A percentile compares a stretch with the other conserved stretches of the same genome.
Evolutionary conservation across 805 yeast species (phyloP).

Genomic region (Cyberlindnera nakhonratchasimensis): DNA sequence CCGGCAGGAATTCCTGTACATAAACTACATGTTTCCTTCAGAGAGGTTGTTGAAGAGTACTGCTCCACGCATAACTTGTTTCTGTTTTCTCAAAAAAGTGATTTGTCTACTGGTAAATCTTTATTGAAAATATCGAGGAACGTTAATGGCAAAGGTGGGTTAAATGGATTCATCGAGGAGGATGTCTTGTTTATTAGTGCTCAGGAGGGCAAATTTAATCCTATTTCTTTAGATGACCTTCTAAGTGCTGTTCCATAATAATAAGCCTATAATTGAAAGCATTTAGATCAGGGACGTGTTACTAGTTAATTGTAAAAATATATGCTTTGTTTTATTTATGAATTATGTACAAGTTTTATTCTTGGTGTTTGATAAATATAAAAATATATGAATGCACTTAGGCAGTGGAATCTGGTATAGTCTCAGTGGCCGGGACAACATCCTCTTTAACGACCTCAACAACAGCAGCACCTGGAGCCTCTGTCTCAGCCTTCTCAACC

Average conservation of each 20-base stretch:
- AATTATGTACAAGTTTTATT: background rate
- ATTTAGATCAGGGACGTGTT: too few species aligned
- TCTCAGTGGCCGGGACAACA: slow-evolving; percentile 13
- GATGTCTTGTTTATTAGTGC: slow-evolving; percentile 58
- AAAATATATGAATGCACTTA: background rate
- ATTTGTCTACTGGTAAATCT: slow-evolving; percentile 37
- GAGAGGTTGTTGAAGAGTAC: slow-evolving; percentile 60
- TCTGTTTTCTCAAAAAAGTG: slow-evolving; percentile 17
- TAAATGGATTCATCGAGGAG: slow-evolving; percentile 50
- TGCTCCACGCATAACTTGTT: slow-evolving; percentile 49
- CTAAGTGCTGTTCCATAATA: background rate
- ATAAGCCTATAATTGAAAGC: too few species aligned
- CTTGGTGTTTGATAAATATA: background rate
- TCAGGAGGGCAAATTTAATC: slow-evolving; percentile 35
- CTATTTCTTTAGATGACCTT: slow-evolving; percentile 35
- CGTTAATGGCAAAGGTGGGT: slow-evolving; percentile 31
- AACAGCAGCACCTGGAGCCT: slow-evolving; percentile 9
- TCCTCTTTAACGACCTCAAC: slow-evolving; percentile 12
- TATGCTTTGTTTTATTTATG: too few species aligned
- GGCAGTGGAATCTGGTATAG: slow-evolving; percentile 3
- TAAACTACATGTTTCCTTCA: slow-evolving; percentile 47
- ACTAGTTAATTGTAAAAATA: too few species aligned
- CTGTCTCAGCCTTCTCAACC: background rate
- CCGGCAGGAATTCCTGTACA: slow-evolving; percentile 41
- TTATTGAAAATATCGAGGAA: slow-evolving; percentile 40